Evolutionary conservation across 768 basidiomycete species (phyloP), one percentile per base, ranked within the genome.

Genomic region (Psilocybe subaeruginosa): DNA sequence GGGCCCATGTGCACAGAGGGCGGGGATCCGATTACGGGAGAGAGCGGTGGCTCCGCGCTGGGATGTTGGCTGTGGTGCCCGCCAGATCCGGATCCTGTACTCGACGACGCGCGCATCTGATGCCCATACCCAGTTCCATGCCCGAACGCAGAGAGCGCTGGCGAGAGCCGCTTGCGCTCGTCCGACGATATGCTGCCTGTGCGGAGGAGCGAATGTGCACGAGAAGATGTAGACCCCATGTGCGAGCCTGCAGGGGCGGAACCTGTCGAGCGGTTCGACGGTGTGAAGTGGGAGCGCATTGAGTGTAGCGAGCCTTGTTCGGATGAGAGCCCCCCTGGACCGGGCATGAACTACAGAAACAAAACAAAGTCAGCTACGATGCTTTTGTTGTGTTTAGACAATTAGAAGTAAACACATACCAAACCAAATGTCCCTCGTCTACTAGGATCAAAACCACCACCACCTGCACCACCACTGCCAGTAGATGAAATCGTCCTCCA

Each of bases 231-330:
- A 4, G 89, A 90, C 54, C 84, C 79, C 30, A 77, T 65, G 14
- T 75, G 76, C 5, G 85, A 83, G 6, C 79, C 73, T 5, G 23
- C 23, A 2, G 85, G 77, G 8, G 79, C 82, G 7, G 88, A 89
- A 48, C 84, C 83, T 27, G 81, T 76, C 0, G 85, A 84, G 48
- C 80, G 78, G 1, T 80, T 74, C 14, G 74, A 69, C 0, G 86
- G 84, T 64, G 78, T 79, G 17, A 87, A 70, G 56, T 83, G 82
- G 0, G 88, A 87, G 19, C 77, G 79, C 78, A 84, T 81, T 0
- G 89, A 90, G 65, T 87, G 83, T 9, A 91, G 70, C 0, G 90
- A 91, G 27, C 82, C 86, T 64, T 82, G 80, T 65, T 90, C 87
- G 23, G 90, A 88, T n/a, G 70, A 70, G 46, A 80, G 68, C 23